Conservation (phyloP, 768 basidiomycete genomes). For the Vararia minispora region DNA sequence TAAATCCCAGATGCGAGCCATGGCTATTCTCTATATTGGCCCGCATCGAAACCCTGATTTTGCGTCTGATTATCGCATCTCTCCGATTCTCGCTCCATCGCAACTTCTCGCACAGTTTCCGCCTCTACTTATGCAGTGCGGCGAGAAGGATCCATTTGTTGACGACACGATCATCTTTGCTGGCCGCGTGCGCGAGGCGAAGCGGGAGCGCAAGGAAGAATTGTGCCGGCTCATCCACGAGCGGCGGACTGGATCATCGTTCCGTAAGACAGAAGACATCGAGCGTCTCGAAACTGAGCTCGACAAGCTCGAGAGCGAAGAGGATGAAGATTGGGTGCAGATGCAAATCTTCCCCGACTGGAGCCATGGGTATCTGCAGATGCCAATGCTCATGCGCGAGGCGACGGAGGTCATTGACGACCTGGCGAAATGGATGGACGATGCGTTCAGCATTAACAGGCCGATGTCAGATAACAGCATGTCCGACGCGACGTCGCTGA, state of each 20-base stretch:
- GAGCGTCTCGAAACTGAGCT: conserved; percentile 31
- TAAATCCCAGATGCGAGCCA: conserved; percentile 93
- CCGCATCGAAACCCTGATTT: conserved; percentile 93
- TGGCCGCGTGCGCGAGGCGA: conserved; percentile 90
- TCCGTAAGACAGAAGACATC: conserved; percentile 43
- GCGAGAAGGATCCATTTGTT: conserved; percentile 89
- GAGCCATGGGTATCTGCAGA: conserved; percentile 97
- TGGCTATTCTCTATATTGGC: conserved; percentile 96
- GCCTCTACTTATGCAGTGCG: conserved; percentile 86
- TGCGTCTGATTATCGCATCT: conserved; percentile 89
- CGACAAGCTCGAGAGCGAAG: conserved; percentile 51
- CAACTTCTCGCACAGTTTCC: conserved; percentile 87
- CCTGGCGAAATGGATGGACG: conserved; percentile 86
- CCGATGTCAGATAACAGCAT: background rate
- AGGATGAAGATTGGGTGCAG: conserved; percentile 91
- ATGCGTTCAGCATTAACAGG: conserved; percentile 40
- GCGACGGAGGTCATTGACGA: conserved; percentile 70
- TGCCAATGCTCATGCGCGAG: conserved; percentile 79
- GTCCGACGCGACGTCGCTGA: conserved; percentile 1
- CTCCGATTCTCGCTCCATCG: conserved; percentile 83
- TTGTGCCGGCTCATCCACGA: conserved; percentile 49
- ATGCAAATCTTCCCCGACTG: conserved; percentile 91
- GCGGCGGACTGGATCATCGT: conserved; percentile 49
- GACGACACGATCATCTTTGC: conserved; percentile 98
- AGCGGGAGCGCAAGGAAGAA: conserved; percentile 69